Base-by-base conservation (phyloP, 31 red algal species). In the Odonthalia washingtoniensis region DNA sequence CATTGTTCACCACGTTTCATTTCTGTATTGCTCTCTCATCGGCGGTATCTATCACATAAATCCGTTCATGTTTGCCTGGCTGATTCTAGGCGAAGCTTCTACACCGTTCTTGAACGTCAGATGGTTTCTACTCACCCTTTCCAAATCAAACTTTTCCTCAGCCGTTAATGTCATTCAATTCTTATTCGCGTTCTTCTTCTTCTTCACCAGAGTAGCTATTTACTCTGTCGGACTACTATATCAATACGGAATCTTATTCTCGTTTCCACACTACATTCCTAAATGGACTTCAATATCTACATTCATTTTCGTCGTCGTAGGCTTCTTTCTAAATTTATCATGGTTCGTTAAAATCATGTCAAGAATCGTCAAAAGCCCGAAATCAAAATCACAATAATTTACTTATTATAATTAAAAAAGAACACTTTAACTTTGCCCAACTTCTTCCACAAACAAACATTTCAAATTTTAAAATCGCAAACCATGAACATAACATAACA, bases 321-420 rank as follows among this genome's bases (percentile, higher is more conserved):
- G 91, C 42, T 94, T 88, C 80, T 40, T 88, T 28, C 85, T 94
- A 38, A 94, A 94, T 46, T 44, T 94, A 61, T 42, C 77, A 60
- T 94, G 91, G 91, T 70, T 94, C 40, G 77, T 64, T 32, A 85
- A 94, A 40, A 94, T 94, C n/a, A n/a, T n/a, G n/a, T n/a, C n/a
- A n/a, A n/a, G n/a, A n/a, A n/a, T n/a, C n/a, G n/a, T n/a, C n/a
- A n/a, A n/a, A n/a, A n/a, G n/a, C n/a, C n/a, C n/a, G n/a, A n/a
- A n/a, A n/a, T n/a, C n/a, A n/a, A n/a, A n/a, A n/a, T n/a, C n/a
- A n/a, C n/a, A n/a, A n/a, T n/a, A n/a, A n/a, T n/a, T n/a, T n/a
- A n/a, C n/a, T n/a, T n/a, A n/a, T n/a, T n/a, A n/a, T n/a, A n/a
- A n/a, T n/a, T n/a, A n/a, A n/a, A n/a, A n/a, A n/a, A n/a, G n/a